Evolutionary conservation across 2,329 filamentous ascomycete species (phyloP).

Genomic region (Ciborinia camelliae): DNA sequence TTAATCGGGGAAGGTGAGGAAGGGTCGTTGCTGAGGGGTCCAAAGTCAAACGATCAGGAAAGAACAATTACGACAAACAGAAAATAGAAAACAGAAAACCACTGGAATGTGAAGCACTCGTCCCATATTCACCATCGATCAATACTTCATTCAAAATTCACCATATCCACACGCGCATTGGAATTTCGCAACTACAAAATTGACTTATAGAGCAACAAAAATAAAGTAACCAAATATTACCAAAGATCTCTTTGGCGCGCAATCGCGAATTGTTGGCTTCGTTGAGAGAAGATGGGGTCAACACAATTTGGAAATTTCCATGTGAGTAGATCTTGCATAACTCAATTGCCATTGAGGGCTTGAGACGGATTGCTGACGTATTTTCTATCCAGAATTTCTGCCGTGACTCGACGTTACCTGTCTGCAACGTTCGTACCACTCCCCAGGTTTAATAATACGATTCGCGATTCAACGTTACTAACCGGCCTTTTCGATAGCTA

Average conservation of each 20-base stretch:
- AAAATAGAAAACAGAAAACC: neutral
- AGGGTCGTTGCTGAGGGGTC: neutral
- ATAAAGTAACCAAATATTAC: constrained; percentile 11
- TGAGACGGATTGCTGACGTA: constrained; percentile 21
- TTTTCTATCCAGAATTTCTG: constrained; percentile 64
- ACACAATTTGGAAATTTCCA: constrained; percentile 56
- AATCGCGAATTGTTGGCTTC: constrained; percentile 10
- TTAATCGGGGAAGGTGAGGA: constrained; percentile 7
- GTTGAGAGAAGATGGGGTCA: constrained; percentile 28
- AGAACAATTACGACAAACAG: neutral
- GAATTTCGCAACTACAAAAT: constrained; percentile 11
- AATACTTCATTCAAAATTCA: neutral
- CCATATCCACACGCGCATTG: constrained; percentile 15
- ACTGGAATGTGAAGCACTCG: neutral
- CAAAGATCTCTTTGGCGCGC: neutral
- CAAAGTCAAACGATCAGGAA: constrained; percentile 2
- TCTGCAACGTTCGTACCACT: constrained; percentile 71
- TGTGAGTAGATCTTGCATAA: constrained; percentile 38
- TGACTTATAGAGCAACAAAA: constrained; percentile 7
- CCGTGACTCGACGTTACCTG: constrained; percentile 75
- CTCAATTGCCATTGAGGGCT: constrained; percentile 16
- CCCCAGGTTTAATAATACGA: constrained; percentile 6
- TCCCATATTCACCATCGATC: neutral
- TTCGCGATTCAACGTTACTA: constrained; percentile 21
- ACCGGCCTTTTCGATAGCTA: constrained; percentile 49